These are phyloP conservation scores for Chrysosporium queenslandicum DNA, from an alignment of 2,329 filamentous ascomycete species.

Conservation along the genomic window DNA sequence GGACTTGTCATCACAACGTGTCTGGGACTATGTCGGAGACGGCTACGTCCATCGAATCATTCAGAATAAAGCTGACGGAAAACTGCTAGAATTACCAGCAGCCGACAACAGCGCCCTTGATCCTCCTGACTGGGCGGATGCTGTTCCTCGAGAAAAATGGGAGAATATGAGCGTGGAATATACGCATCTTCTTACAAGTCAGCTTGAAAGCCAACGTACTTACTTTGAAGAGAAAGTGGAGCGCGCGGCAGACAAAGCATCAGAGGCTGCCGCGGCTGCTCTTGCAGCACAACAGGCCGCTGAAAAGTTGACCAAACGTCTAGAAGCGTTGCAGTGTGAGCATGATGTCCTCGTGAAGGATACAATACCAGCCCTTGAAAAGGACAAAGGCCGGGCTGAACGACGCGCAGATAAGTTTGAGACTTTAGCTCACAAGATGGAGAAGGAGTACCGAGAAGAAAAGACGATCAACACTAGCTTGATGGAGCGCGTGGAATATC, in stretches of 20 bases:
- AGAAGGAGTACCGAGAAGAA: conserved; percentile 72
- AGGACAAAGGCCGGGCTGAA: conserved; percentile 58
- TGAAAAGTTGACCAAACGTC: conserved; percentile 49
- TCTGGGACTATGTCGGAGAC: conserved; percentile 96
- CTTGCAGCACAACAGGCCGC: conserved; percentile 50
- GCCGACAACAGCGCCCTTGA: conserved; percentile 38
- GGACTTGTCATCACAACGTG: conserved; percentile 84
- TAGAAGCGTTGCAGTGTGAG: conserved; percentile 47
- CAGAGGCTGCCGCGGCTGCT: conserved; percentile 54
- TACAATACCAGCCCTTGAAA: conserved; percentile 59
- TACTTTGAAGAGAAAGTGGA: conserved; percentile 92
- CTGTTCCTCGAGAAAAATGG: conserved; percentile 49
- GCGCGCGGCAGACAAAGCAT: conserved; percentile 81
- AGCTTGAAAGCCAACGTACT: conserved; percentile 81
- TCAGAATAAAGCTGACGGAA: conserved; percentile 83
- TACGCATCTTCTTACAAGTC: conserved; percentile 81
- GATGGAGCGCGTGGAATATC: conserved; percentile 63
- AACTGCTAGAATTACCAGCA: conserved; percentile 78
- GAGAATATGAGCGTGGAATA: conserved; percentile 86
- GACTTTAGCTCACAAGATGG: conserved; percentile 62
- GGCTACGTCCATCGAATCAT: conserved; percentile 94
- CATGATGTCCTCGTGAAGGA: conserved; percentile 46
- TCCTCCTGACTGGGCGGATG: conserved; percentile 37
- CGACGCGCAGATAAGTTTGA: conserved; percentile 61
- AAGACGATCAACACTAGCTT: conserved; percentile 73